Conservation (phyloP, 345 rosid genomes). For the Pseudoturritis turrita region DNA sequence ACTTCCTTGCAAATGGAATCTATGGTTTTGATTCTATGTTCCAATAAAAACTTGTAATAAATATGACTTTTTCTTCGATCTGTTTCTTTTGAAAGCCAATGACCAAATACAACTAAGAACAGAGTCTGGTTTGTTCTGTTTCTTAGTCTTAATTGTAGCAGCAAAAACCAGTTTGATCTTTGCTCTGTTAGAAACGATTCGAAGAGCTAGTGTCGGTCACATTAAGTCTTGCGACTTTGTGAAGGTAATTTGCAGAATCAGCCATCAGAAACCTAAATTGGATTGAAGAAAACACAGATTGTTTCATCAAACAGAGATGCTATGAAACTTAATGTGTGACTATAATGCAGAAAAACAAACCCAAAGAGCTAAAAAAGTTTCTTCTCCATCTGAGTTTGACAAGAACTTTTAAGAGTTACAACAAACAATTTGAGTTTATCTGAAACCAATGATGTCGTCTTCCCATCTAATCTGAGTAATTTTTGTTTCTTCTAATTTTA, state of each 20-base stretch:
- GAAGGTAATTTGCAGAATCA: background rate
- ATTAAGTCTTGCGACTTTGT: background rate
- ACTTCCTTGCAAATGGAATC: conserved; percentile 4
- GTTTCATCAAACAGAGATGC: background rate
- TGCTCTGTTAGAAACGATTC: too few species aligned
- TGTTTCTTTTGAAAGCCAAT: background rate
- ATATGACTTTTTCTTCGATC: background rate
- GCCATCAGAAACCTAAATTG: background rate
- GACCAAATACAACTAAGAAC: background rate
- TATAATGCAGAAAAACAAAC: background rate
- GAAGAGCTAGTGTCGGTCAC: background rate
- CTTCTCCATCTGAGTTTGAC: conserved; percentile 12
- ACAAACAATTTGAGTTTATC: background rate
- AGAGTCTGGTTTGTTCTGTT: conserved; percentile 53
- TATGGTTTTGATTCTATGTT: background rate
- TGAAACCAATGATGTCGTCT: background rate
- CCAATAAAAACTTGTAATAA: background rate
- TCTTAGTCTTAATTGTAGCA: conserved; percentile 50
- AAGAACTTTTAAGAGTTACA: conserved; percentile 4
- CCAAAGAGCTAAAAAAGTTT: background rate
- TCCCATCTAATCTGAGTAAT: conserved; percentile 7
- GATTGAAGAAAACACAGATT: background rate
- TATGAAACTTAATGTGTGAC: background rate
- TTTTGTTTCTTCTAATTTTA: background rate
- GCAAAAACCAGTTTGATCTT: conserved; percentile 32